phyloP scores from a whole-genome alignment of 331 rosid species.

The Malus hybrid region DNA sequence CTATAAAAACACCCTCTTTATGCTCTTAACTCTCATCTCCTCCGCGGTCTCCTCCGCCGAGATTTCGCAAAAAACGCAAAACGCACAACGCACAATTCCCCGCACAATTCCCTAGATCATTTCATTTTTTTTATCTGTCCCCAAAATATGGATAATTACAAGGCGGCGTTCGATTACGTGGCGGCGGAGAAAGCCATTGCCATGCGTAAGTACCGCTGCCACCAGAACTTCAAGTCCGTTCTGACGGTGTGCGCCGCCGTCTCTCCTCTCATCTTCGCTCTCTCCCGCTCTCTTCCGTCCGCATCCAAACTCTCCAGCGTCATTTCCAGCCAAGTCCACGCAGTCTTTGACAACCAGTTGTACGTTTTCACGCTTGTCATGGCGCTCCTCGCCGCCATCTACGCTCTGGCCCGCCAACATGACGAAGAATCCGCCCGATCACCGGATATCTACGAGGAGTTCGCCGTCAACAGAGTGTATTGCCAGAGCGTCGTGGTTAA shows the following conservation, averaged over 20 bases:
- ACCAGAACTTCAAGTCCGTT: slow-evolving; percentile 17
- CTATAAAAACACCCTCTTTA: background rate
- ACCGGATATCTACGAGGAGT: slow-evolving; percentile 16
- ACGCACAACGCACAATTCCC: too few species aligned
- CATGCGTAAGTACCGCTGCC: slow-evolving; percentile 20
- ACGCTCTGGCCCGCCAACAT: slow-evolving; percentile 20
- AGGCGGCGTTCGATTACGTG: slow-evolving; percentile 9
- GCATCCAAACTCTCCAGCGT: background rate
- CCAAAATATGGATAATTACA: slow-evolving; percentile 16
- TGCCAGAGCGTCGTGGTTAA: background rate
- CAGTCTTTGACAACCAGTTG: slow-evolving; percentile 30
- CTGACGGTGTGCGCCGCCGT: slow-evolving; percentile 22
- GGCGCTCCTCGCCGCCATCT: slow-evolving; percentile 36
- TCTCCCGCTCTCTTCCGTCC: slow-evolving; percentile 10
- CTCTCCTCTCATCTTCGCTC: slow-evolving; percentile 11
- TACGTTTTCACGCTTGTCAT: slow-evolving; percentile 37
- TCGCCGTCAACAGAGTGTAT: background rate
- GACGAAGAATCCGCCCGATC: background rate
- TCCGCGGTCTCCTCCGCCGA: background rate
- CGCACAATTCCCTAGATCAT: too few species aligned
- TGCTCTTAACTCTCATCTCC: background rate
- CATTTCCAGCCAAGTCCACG: background rate
- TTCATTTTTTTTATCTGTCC: too few species aligned
- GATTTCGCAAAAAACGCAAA: background rate
- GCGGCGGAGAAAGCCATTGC: slow-evolving; percentile 27